Evolutionary conservation across 495 filamentous ascomycete species (phyloP).

Genomic region (Ascodesmis nigricans): DNA sequence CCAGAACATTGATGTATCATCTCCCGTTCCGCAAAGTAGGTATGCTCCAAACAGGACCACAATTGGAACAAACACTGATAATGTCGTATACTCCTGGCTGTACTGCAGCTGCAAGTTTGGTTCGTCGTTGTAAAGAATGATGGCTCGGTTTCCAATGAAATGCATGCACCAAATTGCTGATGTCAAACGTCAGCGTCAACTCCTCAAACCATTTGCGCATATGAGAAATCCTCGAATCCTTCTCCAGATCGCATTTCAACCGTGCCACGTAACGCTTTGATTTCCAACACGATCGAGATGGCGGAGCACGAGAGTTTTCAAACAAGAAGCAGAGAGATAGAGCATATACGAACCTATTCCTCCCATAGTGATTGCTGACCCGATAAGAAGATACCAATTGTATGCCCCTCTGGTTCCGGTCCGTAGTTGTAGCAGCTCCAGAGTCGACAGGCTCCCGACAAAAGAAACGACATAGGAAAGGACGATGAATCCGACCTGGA

Average conservation of each 20-base stretch:
- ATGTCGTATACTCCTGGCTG: slow-evolving; percentile 43
- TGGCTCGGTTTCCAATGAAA: slow-evolving; percentile 66
- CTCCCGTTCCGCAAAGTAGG: slow-evolving; percentile 35
- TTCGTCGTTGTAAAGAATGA: slow-evolving; percentile 40
- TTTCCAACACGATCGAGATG: no score
- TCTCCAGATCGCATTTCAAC: no score
- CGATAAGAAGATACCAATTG: slow-evolving; percentile 37
- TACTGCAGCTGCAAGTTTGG: slow-evolving; percentile 47
- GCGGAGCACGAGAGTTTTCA: no score
- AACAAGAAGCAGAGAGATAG: slow-evolving; percentile 1
- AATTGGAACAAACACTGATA: slow-evolving; percentile 67
- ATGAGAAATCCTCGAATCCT: no score
- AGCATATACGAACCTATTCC: slow-evolving; percentile 38
- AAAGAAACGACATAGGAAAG: slow-evolving; percentile 60
- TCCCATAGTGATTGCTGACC: slow-evolving; percentile 18
- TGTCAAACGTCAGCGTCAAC: slow-evolving; percentile 6
- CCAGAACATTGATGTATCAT: slow-evolving; percentile 33
- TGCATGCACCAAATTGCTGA: slow-evolving; percentile 50
- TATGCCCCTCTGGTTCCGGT: slow-evolving; percentile 42
- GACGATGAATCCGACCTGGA: slow-evolving; percentile 35
- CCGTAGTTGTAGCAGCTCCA: slow-evolving; percentile 61
- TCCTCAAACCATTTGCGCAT: slow-evolving; percentile 1
- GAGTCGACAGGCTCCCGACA: slow-evolving; percentile 50
- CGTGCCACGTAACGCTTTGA: no score
- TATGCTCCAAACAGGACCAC: slow-evolving; percentile 52